These are phyloP conservation scores for Osmanthus fragrans DNA, from an alignment of 257 asterid species.

Conservation along the genomic window DNA sequence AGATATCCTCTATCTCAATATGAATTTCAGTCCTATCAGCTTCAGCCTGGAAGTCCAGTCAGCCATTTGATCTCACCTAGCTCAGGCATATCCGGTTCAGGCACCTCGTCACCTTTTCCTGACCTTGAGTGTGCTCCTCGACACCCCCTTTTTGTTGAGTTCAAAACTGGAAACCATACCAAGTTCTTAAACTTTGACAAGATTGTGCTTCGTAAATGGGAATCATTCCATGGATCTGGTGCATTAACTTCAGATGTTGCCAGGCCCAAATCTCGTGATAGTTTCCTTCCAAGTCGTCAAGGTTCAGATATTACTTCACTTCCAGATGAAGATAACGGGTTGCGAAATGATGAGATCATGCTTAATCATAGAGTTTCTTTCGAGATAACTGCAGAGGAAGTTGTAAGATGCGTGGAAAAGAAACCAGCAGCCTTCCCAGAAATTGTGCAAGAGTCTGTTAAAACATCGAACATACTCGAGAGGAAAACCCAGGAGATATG, in stretches of 20 bases:
- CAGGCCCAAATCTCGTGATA: constrained; percentile 37
- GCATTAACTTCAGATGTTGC: constrained; percentile 63
- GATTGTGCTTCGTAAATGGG: constrained; percentile 67
- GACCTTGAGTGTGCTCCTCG: constrained; percentile 57
- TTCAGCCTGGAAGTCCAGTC: constrained; percentile 95
- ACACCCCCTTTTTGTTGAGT: constrained; percentile 65
- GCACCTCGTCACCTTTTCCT: constrained; percentile 85
- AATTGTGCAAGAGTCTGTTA: constrained; percentile 28
- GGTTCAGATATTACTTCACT: constrained; percentile 47
- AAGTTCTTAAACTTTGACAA: constrained; percentile 72
- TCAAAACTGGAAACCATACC: constrained; percentile 56
- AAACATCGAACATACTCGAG: constrained; percentile 31
- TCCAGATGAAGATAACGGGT: constrained; percentile 32
- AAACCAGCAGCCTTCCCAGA: constrained; percentile 38
- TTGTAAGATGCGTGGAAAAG: constrained; percentile 64
- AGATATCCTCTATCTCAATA: constrained; percentile 57
- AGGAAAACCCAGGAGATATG: constrained; percentile 28
- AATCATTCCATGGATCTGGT: constrained; percentile 71
- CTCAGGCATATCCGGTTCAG: constrained; percentile 90
- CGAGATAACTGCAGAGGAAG: constrained; percentile 69
- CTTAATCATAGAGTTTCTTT: constrained; percentile 75
- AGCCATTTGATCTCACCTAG: constrained; percentile 92
- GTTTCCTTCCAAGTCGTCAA: constrained; percentile 40
- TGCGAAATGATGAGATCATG: constrained; percentile 37
- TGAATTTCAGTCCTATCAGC: constrained; percentile 85